Base-by-base conservation (phyloP, 2,329 filamentous ascomycete species). In the Ceratocystis destructans region DNA sequence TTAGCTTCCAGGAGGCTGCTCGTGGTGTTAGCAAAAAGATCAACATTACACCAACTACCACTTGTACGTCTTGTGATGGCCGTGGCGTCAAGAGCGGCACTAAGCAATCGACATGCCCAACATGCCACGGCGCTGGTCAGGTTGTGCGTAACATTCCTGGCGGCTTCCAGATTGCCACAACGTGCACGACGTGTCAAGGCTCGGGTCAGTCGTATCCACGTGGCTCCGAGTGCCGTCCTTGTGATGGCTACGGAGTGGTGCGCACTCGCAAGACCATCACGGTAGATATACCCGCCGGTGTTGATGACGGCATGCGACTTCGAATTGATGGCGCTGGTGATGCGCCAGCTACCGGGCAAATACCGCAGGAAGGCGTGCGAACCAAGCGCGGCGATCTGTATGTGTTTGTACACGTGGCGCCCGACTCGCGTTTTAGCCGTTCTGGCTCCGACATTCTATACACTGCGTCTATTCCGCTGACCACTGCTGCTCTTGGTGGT, bases 231-330 rank as follows among this genome's bases (percentile, higher is more conserved):
- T 99, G 94, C 76, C 79, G 81, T 67, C 82, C 84, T 0, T 99
- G 94, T 75, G 78, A 80, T 68, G 94, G 94, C 46, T 85, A 90
- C 65, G 94, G 94, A 59, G 92, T 95, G 17, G 83, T 90, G 45
- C 83, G 90, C 71, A 90, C 96, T 72, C 82, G 86, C 69, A 90
- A 89, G 78, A 90, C 88, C 0, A 86, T 99, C 62, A 88, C 83
- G 33, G 83, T 99, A 55, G 92, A 97, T 71, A 96, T 99, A 59
- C 94, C 94, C 1, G 91, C 89, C 25, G 94, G 94, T 70, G 91
- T 99, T 41, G 94, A 97, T 74, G 93, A 99, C 74, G 92, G 93
- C 66, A 97, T 97, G 93, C 85, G 90, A 67, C 78, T 99, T 72
- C 83, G 90, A 64, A 83, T 99, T 33, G 84, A 86, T 67, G 89